Conservation (phyloP, 805 yeast species). For the Candida corydali region DNA sequence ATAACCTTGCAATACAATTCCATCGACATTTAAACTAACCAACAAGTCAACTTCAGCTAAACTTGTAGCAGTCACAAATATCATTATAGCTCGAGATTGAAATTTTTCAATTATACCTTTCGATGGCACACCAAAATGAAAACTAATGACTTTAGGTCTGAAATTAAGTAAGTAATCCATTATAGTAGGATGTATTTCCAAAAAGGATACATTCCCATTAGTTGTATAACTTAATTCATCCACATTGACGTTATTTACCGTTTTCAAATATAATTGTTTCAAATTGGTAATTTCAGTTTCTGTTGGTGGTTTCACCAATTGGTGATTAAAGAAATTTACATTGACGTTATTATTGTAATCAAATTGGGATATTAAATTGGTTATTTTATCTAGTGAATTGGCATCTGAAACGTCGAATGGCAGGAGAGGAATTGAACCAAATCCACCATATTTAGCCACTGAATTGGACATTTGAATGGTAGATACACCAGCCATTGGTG, state of each 20-base stretch:
- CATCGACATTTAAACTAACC: slow-evolving; percentile 37
- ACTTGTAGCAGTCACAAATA: slow-evolving; percentile 47
- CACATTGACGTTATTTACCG: slow-evolving; percentile 5
- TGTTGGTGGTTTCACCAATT: slow-evolving; percentile 17
- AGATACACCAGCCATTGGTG: slow-evolving; percentile 61
- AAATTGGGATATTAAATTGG: neutral
- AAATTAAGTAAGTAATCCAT: slow-evolving; percentile 13
- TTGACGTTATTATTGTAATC: slow-evolving; percentile 23
- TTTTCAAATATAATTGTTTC: slow-evolving; percentile 14
- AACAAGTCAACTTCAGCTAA: slow-evolving; percentile 36
- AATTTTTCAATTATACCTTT: slow-evolving; percentile 24
- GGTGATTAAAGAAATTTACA: slow-evolving; percentile 47
- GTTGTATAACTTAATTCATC: slow-evolving; percentile 11
- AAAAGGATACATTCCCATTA: slow-evolving; percentile 25
- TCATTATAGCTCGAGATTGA: slow-evolving; percentile 33
- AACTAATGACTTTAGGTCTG: slow-evolving; percentile 45
- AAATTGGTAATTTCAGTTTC: slow-evolving; percentile 19
- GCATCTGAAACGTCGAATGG: slow-evolving; percentile 19
- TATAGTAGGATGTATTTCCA: slow-evolving; percentile 24
- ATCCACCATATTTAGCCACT: slow-evolving; percentile 40
- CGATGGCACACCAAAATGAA: slow-evolving; percentile 51
- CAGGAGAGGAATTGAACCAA: slow-evolving; percentile 48
- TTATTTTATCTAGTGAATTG: neutral
- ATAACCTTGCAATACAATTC: slow-evolving; percentile 50
- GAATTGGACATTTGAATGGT: slow-evolving; percentile 42